These are phyloP conservation scores for Singerocomus rubriflavus DNA, from an alignment of 1,284 basidiomycete genomes.

Conservation along the genomic window DNA sequence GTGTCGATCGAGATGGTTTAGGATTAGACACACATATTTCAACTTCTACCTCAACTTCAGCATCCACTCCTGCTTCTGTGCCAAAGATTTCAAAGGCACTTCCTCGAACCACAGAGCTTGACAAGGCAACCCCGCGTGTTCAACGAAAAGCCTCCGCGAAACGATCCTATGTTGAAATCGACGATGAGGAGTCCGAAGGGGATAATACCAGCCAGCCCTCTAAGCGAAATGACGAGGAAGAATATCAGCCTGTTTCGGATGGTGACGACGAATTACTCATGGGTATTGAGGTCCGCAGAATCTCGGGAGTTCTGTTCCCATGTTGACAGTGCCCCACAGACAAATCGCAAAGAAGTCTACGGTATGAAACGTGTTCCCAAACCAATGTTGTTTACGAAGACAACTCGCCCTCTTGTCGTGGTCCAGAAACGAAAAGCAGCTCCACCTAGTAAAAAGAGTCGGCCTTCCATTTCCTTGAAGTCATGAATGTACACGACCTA, in stretches of 20 bases:
- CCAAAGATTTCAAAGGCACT: conserved; percentile 12
- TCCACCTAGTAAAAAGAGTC: conserved; percentile 14
- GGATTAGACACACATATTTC: conserved; percentile 6
- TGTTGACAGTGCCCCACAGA: conserved; percentile 23
- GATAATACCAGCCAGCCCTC: conserved; percentile 21
- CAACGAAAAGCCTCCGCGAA: conserved; percentile 26
- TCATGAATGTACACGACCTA: conserved; percentile 5
- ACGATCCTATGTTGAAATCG: conserved; percentile 33
- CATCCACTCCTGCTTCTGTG: conserved; percentile 3
- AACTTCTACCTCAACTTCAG: conserved; percentile 16
- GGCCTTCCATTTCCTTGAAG: conserved; percentile 6
- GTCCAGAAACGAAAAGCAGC: conserved; percentile 25
- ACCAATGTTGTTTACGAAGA: conserved; percentile 7
- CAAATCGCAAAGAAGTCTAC: conserved; percentile 37
- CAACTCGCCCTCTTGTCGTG: conserved; percentile 4
- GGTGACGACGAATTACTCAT: conserved; percentile 59
- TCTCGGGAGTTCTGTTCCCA: neutral
- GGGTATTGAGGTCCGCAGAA: conserved; percentile 43
- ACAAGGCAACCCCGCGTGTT: conserved; percentile 9
- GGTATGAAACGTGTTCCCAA: conserved; percentile 25
- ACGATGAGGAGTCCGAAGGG: conserved; percentile 25
- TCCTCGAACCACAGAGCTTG: neutral
- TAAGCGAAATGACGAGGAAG: conserved; percentile 19
- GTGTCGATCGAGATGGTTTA: conserved; percentile 27
- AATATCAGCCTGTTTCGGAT: conserved; percentile 32